phyloP scores from a whole-genome alignment of 352 stramenopile species.

The Globisporangium cederbergense region DNA sequence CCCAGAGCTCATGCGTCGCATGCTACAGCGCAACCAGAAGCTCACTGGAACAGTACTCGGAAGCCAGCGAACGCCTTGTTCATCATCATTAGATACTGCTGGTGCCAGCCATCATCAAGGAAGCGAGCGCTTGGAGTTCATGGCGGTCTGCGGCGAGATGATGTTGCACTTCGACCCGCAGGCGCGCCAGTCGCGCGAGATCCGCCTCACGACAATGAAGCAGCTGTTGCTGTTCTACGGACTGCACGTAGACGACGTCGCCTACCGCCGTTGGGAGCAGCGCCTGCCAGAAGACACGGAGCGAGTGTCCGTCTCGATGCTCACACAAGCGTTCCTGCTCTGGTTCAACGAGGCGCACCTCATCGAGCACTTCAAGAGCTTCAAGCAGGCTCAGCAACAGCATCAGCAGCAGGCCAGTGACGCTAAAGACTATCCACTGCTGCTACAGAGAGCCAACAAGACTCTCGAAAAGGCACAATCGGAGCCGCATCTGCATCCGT shows the following conservation, averaged over 20 bases:
- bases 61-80: not conserved
- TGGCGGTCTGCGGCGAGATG: conserved; percentile 45
- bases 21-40: conserved; percentile 42
- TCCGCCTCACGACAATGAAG: conserved; percentile 34
- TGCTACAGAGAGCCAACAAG: not conserved
- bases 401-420: not conserved
- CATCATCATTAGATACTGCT: not conserved
- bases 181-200: conserved; percentile 24
- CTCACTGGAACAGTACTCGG: not conserved
- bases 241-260: conserved; percentile 32
- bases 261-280: conserved; percentile 63
- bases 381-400: conserved; percentile 9
- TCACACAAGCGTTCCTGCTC: conserved; percentile 43
- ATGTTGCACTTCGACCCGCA: conserved; percentile 43
- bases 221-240: conserved; percentile 39
- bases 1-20: conserved; percentile 44
- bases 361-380: conserved; percentile 29
- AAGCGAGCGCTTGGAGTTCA: conserved; percentile 32
- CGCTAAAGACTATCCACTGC: not conserved
- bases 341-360: conserved; percentile 54
- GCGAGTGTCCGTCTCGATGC: conserved; percentile 32
- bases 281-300: conserved; percentile 24
- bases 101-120: not conserved
- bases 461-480: conserved; percentile 27
- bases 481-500: conserved; percentile 36